Evolutionary conservation across 1,284 basidiomycete species (phyloP).

Genomic region (Malassezia furfur): DNA sequence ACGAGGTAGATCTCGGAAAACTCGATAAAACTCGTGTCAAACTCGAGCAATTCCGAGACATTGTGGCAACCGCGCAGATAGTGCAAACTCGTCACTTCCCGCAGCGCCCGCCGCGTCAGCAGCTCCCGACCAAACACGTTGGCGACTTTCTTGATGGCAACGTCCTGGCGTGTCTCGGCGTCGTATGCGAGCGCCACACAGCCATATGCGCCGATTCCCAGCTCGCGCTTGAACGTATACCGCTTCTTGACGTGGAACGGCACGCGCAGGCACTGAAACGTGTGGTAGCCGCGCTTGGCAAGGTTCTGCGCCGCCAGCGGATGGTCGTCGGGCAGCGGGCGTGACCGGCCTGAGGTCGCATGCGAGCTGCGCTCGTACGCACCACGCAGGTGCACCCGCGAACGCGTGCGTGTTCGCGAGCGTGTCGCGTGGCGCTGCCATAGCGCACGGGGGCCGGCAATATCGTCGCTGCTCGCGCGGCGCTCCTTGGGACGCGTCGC

Average conservation of each 20-base stretch:
- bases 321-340: conserved; percentile 36
- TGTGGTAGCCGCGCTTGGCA: conserved; percentile 37
- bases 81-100: conserved; percentile 39
- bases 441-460: background rate
- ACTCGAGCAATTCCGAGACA: conserved; percentile 40
- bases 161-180: conserved; percentile 34
- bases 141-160: conserved; percentile 47
- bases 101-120: conserved; percentile 37
- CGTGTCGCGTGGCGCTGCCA: conserved; percentile 5
- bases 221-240: conserved; percentile 41
- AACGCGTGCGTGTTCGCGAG: conserved; percentile 12
- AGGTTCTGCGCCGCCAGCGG: conserved; percentile 41
- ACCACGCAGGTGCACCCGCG: background rate
- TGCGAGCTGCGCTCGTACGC: background rate
- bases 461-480: background rate
- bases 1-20: conserved; percentile 46
- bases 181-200: conserved; percentile 44
- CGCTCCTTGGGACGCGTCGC: background rate
- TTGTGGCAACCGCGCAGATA: conserved; percentile 40
- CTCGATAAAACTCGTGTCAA: conserved; percentile 46
- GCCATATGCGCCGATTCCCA: conserved; percentile 46
- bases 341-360: conserved; percentile 1
- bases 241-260: conserved; percentile 45
- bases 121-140: conserved; percentile 45
- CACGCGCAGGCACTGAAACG: conserved; percentile 40